phyloP scores from a whole-genome alignment of 1,139 yeast species.

The Pneumocystis sp. region DNA sequence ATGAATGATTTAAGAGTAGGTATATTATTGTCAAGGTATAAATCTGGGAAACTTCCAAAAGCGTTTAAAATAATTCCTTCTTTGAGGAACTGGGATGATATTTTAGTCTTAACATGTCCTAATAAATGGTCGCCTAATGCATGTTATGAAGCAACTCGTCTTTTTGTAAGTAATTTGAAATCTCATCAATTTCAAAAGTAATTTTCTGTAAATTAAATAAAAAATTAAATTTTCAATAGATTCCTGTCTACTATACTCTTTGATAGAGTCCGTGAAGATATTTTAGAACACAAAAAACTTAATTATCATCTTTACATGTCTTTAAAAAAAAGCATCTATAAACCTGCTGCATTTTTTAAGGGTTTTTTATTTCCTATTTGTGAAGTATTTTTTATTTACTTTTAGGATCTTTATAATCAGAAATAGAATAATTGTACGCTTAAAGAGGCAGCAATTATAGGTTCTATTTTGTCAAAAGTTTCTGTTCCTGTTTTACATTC shows the following conservation, averaged over 20 bases:
- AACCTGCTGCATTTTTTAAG: constrained; percentile 94
- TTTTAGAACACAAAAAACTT: constrained; percentile 48
- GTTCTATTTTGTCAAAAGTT: constrained; percentile 74
- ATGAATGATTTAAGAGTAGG: constrained; percentile 38
- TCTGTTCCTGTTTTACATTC: constrained; percentile 93
- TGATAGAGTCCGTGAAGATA: constrained; percentile 70
- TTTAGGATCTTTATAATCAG: constrained; percentile 1
- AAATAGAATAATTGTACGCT: constrained; percentile 45
- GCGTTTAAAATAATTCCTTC: constrained; percentile 89
- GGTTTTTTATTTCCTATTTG: constrained; percentile 87
- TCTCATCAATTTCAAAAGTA: constrained; percentile 64
- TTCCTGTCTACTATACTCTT: constrained; percentile 62
- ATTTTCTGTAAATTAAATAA: background rate
- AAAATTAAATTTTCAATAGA: constrained; percentile 20
- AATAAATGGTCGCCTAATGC: constrained; percentile 95
- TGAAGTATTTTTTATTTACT: constrained; percentile 23
- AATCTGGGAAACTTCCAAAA: constrained; percentile 90
- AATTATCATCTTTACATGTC: constrained; percentile 90
- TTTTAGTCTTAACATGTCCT: constrained; percentile 82
- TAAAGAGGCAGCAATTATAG: constrained; percentile 90
- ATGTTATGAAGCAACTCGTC: constrained; percentile 82
- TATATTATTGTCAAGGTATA: constrained; percentile 71
- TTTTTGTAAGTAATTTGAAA: constrained; percentile 77
- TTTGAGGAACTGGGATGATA: constrained; percentile 87
- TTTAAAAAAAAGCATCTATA: constrained; percentile 78